Evolutionary conservation across 169 alveolate genomes (phyloP), one percentile per base, ranked within the genome.

Genomic region (Cryptosporidium ubiquitum): DNA sequence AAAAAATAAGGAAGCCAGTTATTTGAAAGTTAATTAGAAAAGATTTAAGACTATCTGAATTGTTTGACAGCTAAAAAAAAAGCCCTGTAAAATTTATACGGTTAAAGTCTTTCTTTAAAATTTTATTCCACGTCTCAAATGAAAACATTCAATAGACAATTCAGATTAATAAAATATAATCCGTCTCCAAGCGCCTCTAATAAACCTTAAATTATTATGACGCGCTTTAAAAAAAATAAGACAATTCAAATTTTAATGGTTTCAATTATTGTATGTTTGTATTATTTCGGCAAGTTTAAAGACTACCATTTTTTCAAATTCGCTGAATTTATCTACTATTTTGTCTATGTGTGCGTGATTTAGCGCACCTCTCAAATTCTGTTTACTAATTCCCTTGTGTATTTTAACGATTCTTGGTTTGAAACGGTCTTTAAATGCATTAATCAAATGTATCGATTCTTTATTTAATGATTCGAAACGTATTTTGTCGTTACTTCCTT

Each of bases 141-240:
- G 1, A 26, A 55, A 5, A 55, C n/a, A 55, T 55, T 20, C n/a
- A 20, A n/a, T 55, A 55, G 66, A 55, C 66, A 55, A 69, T n/a
- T 20, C 0, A 16, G 26, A 39, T 23, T 5, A 42, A 18, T 37
- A 16, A 39, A 47, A 47, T 47, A 14, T 44, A 69, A 44, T 58
- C 52, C 57, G 85, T 73, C 85, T 73, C 71, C 20, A 33, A 58
- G 85, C 85, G 85, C 85, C 85, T 47, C 12, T 14, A 40, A 40
- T 40, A 7, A 40, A 47, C 64, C 5, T 5, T 16, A 0, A 68
- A 68, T 47, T 7, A 23, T n/a, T 6, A 0, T 44, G 26, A 16
- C 20, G 52, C 69, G 66, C 68, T 9, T 49, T 33, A 29, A 37
- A 64, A 57, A 57, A 0, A 12, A 20, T 64, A 60, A 0, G 35